Evolutionary conservation across 257 asterid species (phyloP), one percentile per base, ranked within the genome.

Genomic region (Solanum piurae): DNA sequence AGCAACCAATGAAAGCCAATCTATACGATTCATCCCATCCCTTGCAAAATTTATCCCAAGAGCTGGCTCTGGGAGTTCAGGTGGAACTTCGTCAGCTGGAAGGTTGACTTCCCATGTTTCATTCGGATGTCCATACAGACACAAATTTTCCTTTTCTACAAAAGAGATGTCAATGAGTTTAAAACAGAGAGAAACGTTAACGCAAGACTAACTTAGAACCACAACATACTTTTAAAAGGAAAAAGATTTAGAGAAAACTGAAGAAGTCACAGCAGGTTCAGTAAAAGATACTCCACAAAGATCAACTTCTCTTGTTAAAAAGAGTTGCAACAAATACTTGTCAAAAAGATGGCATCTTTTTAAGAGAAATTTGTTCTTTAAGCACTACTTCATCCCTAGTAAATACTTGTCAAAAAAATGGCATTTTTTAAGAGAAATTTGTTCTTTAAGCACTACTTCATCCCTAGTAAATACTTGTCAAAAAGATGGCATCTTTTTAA

Each of bases 31-130:
- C 98, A 96, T 96, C 74, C 98, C 98, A 91, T 95, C 98, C 92
- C 98, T 92, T 74, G 98, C 98, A 90, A 95, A 95, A 88, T 95
- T 95, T 92, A 95, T 94, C 80, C 98, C 98, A 64, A 95, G 95
- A 23, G 98, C 98, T 40, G 98, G 98, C 90, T 95, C 98, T 33
- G 98, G 98, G 90, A 95, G 98, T 90, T 73, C 80, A 34, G 80
- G 80, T 34, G 80, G 80, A 73, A 73, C 80, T 73, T 73, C 80
- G 4, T 73, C 98, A 83, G 98, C 98, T 55, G 98, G 98, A 82
- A 94, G 94, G 90, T 90, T 93, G 71, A 95, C 98, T 90, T 95
- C 98, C 98, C 98, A 95, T 37, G 94, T 91, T 90, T 93, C 98
- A 88, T 95, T 92, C 25, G 98, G 89, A 92, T 94, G 96, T 75